A percentile compares a stretch with the other conserved stretches of the same genome.
phyloP scores from a whole-genome alignment of 2,329 filamentous ascomycete species.

The Graphilbum ipis-grandicollis region DNA sequence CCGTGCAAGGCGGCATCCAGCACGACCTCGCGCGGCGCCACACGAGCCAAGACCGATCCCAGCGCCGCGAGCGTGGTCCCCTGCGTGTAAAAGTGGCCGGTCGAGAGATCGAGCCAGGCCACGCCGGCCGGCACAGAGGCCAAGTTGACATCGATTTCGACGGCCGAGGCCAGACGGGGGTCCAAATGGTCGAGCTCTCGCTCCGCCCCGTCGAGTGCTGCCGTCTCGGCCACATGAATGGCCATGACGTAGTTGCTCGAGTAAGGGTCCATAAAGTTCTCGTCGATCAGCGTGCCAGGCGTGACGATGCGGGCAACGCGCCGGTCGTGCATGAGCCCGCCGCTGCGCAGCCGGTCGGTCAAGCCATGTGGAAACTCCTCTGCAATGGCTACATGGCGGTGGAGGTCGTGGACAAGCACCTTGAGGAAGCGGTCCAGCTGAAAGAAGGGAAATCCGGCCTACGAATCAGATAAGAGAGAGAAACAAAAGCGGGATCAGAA shows the following conservation, averaged over 20 bases:
- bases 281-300: constrained; percentile 88
- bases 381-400: constrained; percentile 80
- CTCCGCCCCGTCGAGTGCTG: not conserved
- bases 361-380: constrained; percentile 75
- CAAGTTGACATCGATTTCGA: constrained; percentile 1
- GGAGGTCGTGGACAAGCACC: constrained; percentile 76
- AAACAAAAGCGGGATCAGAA: not conserved
- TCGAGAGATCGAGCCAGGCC: constrained; percentile 90
- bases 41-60: constrained; percentile 65
- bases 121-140: constrained; percentile 41
- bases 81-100: constrained; percentile 85
- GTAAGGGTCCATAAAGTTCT: constrained; percentile 90
- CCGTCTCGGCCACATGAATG: constrained; percentile 37
- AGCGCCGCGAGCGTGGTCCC: constrained; percentile 51
- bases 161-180: no score
- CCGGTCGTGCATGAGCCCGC: constrained; percentile 70
- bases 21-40: constrained; percentile 72
- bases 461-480: constrained; percentile 3
- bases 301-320: constrained; percentile 78
- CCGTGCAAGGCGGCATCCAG: constrained; percentile 45
- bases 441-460: constrained; percentile 81
- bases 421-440: constrained; percentile 90
- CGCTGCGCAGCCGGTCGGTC: constrained; percentile 52
- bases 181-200: no score
- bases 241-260: constrained; percentile 86